A percentile compares a stretch with the other conserved stretches of the same genome.
Evolutionary conservation across 371 early-diverging fungal genomes (phyloP).

Genomic region (Rhizopus arrhizus): DNA sequence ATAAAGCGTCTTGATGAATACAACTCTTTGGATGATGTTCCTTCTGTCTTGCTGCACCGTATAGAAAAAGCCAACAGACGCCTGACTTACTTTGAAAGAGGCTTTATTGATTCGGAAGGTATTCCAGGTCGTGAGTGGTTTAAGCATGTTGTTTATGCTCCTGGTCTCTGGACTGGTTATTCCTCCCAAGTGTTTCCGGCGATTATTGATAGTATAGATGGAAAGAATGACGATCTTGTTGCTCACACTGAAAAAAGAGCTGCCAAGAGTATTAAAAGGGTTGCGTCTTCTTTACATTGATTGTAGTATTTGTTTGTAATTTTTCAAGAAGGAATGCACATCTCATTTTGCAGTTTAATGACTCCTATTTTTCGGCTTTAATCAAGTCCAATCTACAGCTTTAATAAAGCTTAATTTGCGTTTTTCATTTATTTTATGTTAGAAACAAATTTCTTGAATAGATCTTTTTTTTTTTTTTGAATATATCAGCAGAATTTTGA

Average conservation of each 20-base stretch:
- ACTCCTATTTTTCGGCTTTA: too few relatives aligned
- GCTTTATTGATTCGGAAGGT: slow-evolving; percentile 60
- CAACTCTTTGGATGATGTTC: slow-evolving; percentile 3
- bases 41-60: slow-evolving; percentile 21
- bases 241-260: slow-evolving; percentile 32
- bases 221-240: slow-evolving; percentile 25
- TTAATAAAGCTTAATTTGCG: too few relatives aligned
- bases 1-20: slow-evolving; percentile 9
- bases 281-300: slow-evolving; percentile 6
- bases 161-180: slow-evolving; percentile 60
- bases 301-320: too few relatives aligned
- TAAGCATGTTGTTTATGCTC: slow-evolving; percentile 64
- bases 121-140: slow-evolving; percentile 63
- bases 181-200: slow-evolving; percentile 56
- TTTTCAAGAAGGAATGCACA: too few relatives aligned
- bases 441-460: too few relatives aligned
- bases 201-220: slow-evolving; percentile 52
- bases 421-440: too few relatives aligned
- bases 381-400: too few relatives aligned
- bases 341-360: too few relatives aligned
- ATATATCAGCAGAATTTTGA: too few relatives aligned
- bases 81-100: slow-evolving; percentile 55
- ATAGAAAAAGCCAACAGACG: slow-evolving; percentile 44
- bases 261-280: slow-evolving; percentile 21
- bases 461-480: too few relatives aligned